Evolutionary conservation across 2,329 filamentous ascomycete species (phyloP), one percentile per base, ranked within the genome.

Genomic region (Aspergillus spinulosporus): DNA sequence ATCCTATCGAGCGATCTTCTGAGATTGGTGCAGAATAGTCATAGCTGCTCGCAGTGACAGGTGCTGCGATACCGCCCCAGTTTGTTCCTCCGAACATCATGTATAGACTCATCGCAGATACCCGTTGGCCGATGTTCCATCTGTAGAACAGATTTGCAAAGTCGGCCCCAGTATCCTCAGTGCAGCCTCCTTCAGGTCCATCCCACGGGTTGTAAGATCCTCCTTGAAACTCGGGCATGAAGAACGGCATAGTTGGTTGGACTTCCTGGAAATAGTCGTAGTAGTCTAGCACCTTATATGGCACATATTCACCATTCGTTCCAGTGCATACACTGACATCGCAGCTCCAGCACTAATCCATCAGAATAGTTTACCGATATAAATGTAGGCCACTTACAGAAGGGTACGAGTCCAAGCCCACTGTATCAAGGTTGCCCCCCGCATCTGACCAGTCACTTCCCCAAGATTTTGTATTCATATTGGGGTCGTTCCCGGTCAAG

Each of bases 21-120:
- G 80, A 81, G 12, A 87, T 83, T 0, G 84, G 84, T 4, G 83
- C 81, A 4, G 81, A 84, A 66, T 87, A 87, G 65, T 87, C 85
- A 61, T 87, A 87, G 32, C 82, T 85, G 2, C 81, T 83, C 1
- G 79, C 83, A 31, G 84, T 83, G 1, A 82, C 79, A 0, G 84
- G 83, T 3, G 79, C 78, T 11, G 83, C 80, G 31, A 85, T 72
- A 47, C 80, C 80, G 4, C 84, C 84, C 84, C 83, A 87, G 59
- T 83, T 86, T 0, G 85, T 87, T 2, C 85, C 85, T 3, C 85
- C 85, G 51, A 80, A 88, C 50, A 85, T 71, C 84, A 88, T 87
- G 66, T 88, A 88, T 1, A 88, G 68, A 31, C 79, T 85, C 53
- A 86, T 78, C 0, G 82, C 82, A 0, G 82, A 84, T 3, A 86